phyloP scores from a whole-genome alignment of 1,139 yeast genomes.

The Taphrina pruni region DNA sequence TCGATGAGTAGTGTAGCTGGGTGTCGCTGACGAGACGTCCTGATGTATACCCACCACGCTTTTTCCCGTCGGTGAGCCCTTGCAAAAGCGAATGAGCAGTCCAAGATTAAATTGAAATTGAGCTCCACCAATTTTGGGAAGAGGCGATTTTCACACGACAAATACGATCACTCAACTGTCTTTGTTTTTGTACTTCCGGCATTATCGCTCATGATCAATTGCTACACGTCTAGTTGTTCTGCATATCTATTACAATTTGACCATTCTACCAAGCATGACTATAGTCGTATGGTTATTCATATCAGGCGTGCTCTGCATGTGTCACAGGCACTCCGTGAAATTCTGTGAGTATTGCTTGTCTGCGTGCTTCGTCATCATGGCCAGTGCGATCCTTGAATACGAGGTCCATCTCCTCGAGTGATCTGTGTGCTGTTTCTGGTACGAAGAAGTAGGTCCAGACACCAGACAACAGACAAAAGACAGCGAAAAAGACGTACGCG shows the following conservation, averaged over 20 bases:
- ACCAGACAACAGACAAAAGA: slow-evolving; percentile 53
- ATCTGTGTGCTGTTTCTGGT: slow-evolving; percentile 66
- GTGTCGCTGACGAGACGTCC: slow-evolving; percentile 7
- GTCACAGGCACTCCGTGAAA: not conserved
- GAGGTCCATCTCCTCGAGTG: slow-evolving; percentile 65
- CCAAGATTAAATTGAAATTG: slow-evolving; percentile 29
- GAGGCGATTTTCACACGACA: not conserved
- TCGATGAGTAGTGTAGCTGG: slow-evolving; percentile 15
- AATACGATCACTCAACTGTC: not conserved
- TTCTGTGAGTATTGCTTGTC: slow-evolving; percentile 15
- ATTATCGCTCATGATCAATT: too few relatives aligned
- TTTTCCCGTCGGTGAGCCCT: slow-evolving; percentile 3
- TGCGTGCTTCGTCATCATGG: slow-evolving; percentile 35
- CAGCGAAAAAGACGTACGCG: slow-evolving; percentile 48
- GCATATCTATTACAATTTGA: too few relatives aligned
- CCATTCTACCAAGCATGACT: too few relatives aligned
- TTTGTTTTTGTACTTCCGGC: too few relatives aligned
- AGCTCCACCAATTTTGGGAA: slow-evolving; percentile 8
- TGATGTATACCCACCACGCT: slow-evolving; percentile 4
- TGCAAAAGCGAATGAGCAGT: slow-evolving; percentile 33
- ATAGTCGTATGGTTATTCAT: too few relatives aligned
- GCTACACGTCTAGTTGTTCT: too few relatives aligned
- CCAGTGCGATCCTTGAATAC: slow-evolving; percentile 51
- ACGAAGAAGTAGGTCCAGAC: slow-evolving; percentile 54
- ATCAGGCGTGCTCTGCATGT: slow-evolving; percentile 8